These are phyloP conservation scores for Aspergillus heteromorphus DNA, from an alignment of 495 filamentous ascomycete genomes.

Conservation along the genomic window DNA sequence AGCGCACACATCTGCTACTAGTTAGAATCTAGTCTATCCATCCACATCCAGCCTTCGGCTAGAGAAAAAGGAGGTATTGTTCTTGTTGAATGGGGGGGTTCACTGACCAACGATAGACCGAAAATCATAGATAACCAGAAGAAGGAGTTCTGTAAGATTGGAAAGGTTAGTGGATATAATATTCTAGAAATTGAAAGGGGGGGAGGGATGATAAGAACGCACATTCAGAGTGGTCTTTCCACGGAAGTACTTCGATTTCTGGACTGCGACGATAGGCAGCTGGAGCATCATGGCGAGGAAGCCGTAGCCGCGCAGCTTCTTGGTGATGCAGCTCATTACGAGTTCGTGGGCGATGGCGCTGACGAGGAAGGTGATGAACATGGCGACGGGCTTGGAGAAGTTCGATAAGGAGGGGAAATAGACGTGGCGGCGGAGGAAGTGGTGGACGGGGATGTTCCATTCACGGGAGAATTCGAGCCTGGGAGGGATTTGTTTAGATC, in stretches of 20 bases:
- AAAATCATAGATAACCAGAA: slow-evolving; percentile 97
- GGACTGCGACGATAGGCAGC: slow-evolving; percentile 86
- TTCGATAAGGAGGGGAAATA: slow-evolving; percentile 73
- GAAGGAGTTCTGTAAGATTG: slow-evolving; percentile 58
- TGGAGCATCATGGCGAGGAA: slow-evolving; percentile 95
- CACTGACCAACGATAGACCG: slow-evolving; percentile 75
- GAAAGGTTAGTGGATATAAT: not conserved
- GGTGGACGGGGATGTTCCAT: slow-evolving; percentile 99
- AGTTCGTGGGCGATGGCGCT: slow-evolving; percentile 87
- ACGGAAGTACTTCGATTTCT: slow-evolving; percentile 70
- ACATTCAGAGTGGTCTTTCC: slow-evolving; percentile 71
- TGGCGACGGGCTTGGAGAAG: slow-evolving; percentile 74
- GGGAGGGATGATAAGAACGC: slow-evolving; percentile 11
- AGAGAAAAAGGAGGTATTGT: not conserved
- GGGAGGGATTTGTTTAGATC: not conserved
- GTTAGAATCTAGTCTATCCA: not conserved
- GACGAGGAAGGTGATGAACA: slow-evolving; percentile 87
- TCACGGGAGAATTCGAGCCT: slow-evolving; percentile 95
- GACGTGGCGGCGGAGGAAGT: slow-evolving; percentile 92
- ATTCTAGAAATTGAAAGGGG: not conserved
- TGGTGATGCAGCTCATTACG: slow-evolving; percentile 96
- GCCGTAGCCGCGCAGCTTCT: slow-evolving; percentile 92
- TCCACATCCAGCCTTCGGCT: too few relatives aligned
- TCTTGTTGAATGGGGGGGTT: not conserved
- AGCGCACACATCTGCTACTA: slow-evolving; percentile 14